Conservation (phyloP, 2,329 filamentous ascomycete genomes). For the Diaporthe citriasiana region DNA sequence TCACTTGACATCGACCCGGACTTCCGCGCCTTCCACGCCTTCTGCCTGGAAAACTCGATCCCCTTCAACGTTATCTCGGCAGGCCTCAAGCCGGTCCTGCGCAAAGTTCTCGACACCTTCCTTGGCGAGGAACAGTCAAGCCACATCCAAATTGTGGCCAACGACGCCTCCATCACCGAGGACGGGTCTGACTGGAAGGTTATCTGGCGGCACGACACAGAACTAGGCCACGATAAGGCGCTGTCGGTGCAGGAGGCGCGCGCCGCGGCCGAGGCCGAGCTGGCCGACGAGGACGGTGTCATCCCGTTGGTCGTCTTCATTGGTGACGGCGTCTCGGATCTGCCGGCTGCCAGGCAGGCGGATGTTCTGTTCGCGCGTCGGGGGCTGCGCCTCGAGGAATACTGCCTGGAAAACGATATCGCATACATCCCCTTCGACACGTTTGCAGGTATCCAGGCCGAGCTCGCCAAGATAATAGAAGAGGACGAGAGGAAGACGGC, state of each 20-base stretch:
- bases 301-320: conserved; percentile 79
- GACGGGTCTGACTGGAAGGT: conserved; percentile 75
- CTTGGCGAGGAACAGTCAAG: conserved; percentile 71
- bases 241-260: conserved; percentile 74
- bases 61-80: conserved; percentile 80
- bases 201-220: conserved; percentile 75
- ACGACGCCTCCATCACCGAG: conserved; percentile 71
- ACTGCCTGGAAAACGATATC: conserved; percentile 74
- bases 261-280: conserved; percentile 65
- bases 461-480: conserved; percentile 69
- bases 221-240: conserved; percentile 77
- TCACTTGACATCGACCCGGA: conserved; percentile 74
- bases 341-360: conserved; percentile 75
- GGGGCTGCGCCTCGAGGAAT: conserved; percentile 75
- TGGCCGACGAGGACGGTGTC: conserved; percentile 70
- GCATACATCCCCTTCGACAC: conserved; percentile 74
- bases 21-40: conserved; percentile 75
- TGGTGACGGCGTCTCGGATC: conserved; percentile 77
- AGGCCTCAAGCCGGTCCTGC: conserved; percentile 74
- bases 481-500: conserved; percentile 73
- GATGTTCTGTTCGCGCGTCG: conserved; percentile 77
- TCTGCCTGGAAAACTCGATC: conserved; percentile 73
- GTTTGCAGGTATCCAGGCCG: conserved; percentile 74
- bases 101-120: conserved; percentile 74
- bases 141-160: conserved; percentile 77